Evolutionary conservation across 805 yeast genomes (phyloP).

Genomic region (Hanseniaspora lachancei): DNA sequence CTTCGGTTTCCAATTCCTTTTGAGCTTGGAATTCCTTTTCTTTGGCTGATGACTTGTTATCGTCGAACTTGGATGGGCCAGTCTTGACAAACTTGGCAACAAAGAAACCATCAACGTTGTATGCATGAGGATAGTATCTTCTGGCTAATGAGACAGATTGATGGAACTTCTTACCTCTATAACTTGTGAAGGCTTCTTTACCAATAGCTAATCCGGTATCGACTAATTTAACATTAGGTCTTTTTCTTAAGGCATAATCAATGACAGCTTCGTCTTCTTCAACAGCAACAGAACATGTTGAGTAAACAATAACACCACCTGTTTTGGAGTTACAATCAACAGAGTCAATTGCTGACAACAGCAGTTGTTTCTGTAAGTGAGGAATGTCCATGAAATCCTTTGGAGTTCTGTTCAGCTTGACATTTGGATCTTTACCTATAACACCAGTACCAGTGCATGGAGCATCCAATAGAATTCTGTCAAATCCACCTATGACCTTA

Average conservation of each 20-base stretch:
- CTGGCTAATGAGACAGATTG: conserved; percentile 66
- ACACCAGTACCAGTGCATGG: conserved; percentile 99
- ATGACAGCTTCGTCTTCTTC: conserved; percentile 98
- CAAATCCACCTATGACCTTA: conserved; percentile 95
- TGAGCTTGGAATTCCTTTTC: conserved; percentile 76
- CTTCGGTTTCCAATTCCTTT: conserved; percentile 68
- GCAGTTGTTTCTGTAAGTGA: conserved; percentile 85
- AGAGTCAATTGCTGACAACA: conserved; percentile 91
- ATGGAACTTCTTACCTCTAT: conserved; percentile 83
- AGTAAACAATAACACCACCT: conserved; percentile 89
- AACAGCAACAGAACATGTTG: conserved; percentile 96
- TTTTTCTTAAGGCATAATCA: conserved; percentile 89
- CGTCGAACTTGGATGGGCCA: conserved; percentile 74
- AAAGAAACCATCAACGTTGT: conserved; percentile 95
- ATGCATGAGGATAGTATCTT: conserved; percentile 96
- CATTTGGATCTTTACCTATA: conserved; percentile 91
- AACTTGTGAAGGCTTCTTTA: conserved; percentile 87
- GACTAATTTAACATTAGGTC: conserved; percentile 90
- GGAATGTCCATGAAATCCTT: conserved; percentile 95
- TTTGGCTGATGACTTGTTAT: conserved; percentile 72
- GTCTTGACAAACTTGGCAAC: conserved; percentile 93
- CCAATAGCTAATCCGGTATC: conserved; percentile 89
- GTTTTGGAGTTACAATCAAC: conserved; percentile 85
- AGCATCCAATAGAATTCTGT: conserved; percentile 87
- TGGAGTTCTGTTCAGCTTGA: conserved; percentile 84